Evolutionary conservation across 164 flowering plant genomes (phyloP), one percentile per base, ranked within the genome.

Genomic region (Berberis vulgaris): DNA sequence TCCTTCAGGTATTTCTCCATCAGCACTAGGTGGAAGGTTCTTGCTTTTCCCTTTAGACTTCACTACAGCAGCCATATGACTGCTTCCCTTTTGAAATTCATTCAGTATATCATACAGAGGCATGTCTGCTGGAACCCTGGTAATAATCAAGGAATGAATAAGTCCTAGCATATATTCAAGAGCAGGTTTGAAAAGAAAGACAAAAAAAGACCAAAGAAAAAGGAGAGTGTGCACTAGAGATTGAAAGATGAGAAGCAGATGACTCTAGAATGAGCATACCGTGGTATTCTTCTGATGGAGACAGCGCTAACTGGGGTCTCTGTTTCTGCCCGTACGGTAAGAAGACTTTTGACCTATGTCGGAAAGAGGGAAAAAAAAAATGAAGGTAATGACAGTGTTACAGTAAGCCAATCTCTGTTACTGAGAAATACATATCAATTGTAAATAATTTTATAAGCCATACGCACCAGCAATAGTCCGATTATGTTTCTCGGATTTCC

Each of bases 61-160:
- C 75, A 91, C 96, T 7, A 94, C 99, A 78, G 99, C 99, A 38
- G 99, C 99, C 99, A 94, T 87, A 74, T 94, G 99, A 78, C 99
- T 94, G 75, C 96, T 84, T 44, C 99, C 99, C 64, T 94, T 89
- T 68, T 94, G 99, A 69, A 94, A 94, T 74, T 94, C 96, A 69
- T 94, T 94, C 62, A 94, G 68, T 74, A 94, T 94, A 72, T 94
- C 99, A 80, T 94, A 94, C 52, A 94, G 65, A 58, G 99, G 99
- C 99, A 94, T 94, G 74, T 94, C 94, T 62, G 88, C 82, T 41
- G 99, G 97, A 77, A 94, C 99, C 78, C 99, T 94, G 86, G 44
- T 66, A 52, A 52, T 3, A 7, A 5, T 57, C 50, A n/a, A 57
- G 4, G 57, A 3, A 49, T 39, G 7, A 71, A 65, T 7, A 10